Evolutionary conservation across 345 rosid species (phyloP), one percentile per base, ranked within the genome.

Genomic region (Salix exigua): DNA sequence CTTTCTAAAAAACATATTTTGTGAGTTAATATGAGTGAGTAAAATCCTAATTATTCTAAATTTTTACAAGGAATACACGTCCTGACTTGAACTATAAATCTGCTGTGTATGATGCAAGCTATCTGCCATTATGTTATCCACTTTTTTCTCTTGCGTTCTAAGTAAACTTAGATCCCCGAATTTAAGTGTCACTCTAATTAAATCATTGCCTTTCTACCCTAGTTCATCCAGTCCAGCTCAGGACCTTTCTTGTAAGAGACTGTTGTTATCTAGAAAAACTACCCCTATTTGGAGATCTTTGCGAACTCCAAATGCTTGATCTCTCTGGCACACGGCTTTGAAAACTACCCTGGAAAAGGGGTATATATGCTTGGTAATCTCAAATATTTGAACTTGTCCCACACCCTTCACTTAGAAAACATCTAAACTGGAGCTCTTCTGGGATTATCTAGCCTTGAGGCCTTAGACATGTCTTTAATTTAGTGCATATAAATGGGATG

Each of bases 401-500:
- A 77, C 67, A 87, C 90, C 33, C 80, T 74, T 66, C 76, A 81
- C 76, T 84, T 87, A 42, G 71, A 67, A 69, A 81, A 71, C 70
- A 80, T 87, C 48, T 71, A 58, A 69, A 75, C 77, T 2, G 88
- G 83, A 72, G 55, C 42, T 51, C 73, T 89, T 66, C 48, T 77
- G 16, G 70, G 73, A 31, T 78, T 89, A 77, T 53, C 72, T 42
- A 71, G 72, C 72, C 69, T 89, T 25, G 88, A 87, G 75, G 75
- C 70, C 65, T 74, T 89, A 46, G 84, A 85, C 82, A 85, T 87
- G 89, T 77, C 86, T 3, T n/a, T n/a, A n/a, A n/a, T 76, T 66
- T 38, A 85, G 88, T 77, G 77, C 73, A 68, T 85, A 83, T 61
- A 78, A 80, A 48, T 82, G 86, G 86, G 78, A 51, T 60, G 60